Evolutionary conservation across 2,329 filamentous ascomycete genomes (phyloP), one percentile per base, ranked within the genome.

Genomic region (Botrytis paeoniae): DNA sequence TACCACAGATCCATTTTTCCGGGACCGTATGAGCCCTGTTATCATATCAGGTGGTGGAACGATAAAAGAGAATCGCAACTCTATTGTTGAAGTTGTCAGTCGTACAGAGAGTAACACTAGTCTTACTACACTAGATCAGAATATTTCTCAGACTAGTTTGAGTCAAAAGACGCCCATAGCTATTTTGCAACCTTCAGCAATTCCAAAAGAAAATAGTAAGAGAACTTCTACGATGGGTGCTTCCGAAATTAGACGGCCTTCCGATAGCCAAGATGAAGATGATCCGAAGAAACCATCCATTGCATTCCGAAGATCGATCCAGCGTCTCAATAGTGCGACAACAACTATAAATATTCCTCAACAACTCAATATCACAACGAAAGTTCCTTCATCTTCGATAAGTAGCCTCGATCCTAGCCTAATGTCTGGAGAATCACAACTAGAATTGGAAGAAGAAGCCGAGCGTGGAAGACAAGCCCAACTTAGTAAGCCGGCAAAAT

Each of bases 11-110:
- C 83, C 86, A 0, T 92, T 91, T 75, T 81, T 92, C 20, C 82
- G 86, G 39, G 87, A 91, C 71, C 85, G 89, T 20, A 87, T 91
- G 82, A 89, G 88, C 70, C 90, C 89, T 1, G 89, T 92, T 20
- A 85, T 92, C 59, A 92, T 92, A 77, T 85, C 89, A 18, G 90
- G 82, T 43, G 81, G 89, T 12, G 90, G 89, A 41, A 88, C 87
- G 74, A 81, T 91, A 10, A 80, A 90, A 57, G 87, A 90, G 78
- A 91, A 91, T 77, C 83, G 84, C 57, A 91, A 91, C 76, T 78
- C 82, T 2, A 85, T 84, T 76, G 81, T 83, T 22, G 87, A 88
- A 20, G 77, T 88, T 37, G 76, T 88, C 41, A 80, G 77, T 66
- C 83, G 85, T 29, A 84, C 83, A 1, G 86, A 87, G 73, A 89